phyloP scores from a whole-genome alignment of 106 monocot genomes.

The Dioscorea zingiberensis region DNA sequence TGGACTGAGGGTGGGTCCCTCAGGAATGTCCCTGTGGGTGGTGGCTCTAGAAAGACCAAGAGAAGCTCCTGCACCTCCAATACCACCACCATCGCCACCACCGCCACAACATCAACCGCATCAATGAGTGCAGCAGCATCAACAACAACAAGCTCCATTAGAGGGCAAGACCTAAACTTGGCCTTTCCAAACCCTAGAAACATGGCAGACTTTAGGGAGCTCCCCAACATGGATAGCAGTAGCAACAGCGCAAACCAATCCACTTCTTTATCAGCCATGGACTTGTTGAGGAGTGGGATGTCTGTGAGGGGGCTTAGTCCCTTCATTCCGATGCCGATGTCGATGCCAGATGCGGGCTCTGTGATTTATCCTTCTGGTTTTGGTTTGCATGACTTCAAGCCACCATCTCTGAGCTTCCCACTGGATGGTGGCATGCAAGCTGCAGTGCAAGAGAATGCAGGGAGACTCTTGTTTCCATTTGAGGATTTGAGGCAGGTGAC shows the following conservation, averaged over 20 bases:
- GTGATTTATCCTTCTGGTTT: conserved; percentile 34
- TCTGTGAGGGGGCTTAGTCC: conserved; percentile 17
- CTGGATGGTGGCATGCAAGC: conserved; percentile 14
- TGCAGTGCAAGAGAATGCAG: conserved; percentile 17
- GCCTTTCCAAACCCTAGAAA: conserved; percentile 26
- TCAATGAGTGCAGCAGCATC: too few species aligned
- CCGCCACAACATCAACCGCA: conserved; percentile 4
- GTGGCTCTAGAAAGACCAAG: conserved; percentile 75
- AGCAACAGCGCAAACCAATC: neutral
- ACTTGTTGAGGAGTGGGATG: conserved; percentile 44
- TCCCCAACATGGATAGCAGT: conserved; percentile 27
- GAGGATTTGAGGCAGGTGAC: conserved; percentile 38
- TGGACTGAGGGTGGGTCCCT: conserved; percentile 78
- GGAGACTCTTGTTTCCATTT: conserved; percentile 54
- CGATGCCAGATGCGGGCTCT: conserved; percentile 8
- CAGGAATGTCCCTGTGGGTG: conserved; percentile 70
- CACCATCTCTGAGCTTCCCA: conserved; percentile 32
- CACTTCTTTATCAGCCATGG: conserved; percentile 55
- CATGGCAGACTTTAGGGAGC: conserved; percentile 13
- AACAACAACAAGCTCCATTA: conserved; percentile 10
- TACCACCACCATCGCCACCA: conserved; percentile 3
- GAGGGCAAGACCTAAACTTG: conserved; percentile 39
- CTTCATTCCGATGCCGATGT: conserved; percentile 43
- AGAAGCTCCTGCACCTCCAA: conserved; percentile 25
- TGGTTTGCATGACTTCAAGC: conserved; percentile 47